A percentile compares a stretch with the other conserved stretches of the same genome.
phyloP scores from a whole-genome alignment of 2,329 filamentous ascomycete species.

The Tympanopsis confertula region DNA sequence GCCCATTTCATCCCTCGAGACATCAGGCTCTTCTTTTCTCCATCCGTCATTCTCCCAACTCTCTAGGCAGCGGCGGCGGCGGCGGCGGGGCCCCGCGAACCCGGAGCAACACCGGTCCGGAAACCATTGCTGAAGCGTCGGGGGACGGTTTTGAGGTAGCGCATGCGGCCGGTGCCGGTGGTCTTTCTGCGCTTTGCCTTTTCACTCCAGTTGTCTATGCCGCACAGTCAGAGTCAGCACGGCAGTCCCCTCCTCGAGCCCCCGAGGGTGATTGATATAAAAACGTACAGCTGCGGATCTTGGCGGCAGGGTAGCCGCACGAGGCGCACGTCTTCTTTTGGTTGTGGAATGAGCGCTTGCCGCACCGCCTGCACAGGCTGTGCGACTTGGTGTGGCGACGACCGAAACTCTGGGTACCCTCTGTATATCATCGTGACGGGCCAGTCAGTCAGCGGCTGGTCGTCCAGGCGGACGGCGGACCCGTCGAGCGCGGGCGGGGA shows the following conservation, averaged over 20 bases:
- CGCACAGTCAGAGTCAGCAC: constrained; percentile 47
- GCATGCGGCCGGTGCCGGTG: constrained; percentile 90
- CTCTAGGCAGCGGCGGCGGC: neutral
- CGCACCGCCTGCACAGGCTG: constrained; percentile 95
- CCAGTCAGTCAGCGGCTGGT: no score
- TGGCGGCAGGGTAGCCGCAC: constrained; percentile 95
- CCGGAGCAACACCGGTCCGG: constrained; percentile 80
- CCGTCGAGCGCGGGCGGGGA: no score
- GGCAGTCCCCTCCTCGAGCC: constrained; percentile 63
- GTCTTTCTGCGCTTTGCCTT: constrained; percentile 99
- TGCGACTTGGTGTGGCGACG: constrained; percentile 97
- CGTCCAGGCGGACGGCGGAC: no score
- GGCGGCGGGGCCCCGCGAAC: constrained; percentile 54
- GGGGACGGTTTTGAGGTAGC: constrained; percentile 83
- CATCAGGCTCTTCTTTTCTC: constrained; percentile 19
- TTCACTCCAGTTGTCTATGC: constrained; percentile 95
- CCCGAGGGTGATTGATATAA: constrained; percentile 32
- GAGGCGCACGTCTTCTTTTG: constrained; percentile 96
- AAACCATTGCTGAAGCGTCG: constrained; percentile 97
- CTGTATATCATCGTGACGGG: no score
- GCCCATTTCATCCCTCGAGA: constrained; percentile 18
- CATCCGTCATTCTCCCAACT: constrained; percentile 15
- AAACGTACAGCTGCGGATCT: constrained; percentile 94
- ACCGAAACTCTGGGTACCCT: constrained; percentile 62
- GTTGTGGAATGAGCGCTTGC: constrained; percentile 96